Evolutionary conservation across 1,139 yeast genomes (phyloP), one percentile per base, ranked within the genome.

Genomic region (Hansenula sp.): DNA sequence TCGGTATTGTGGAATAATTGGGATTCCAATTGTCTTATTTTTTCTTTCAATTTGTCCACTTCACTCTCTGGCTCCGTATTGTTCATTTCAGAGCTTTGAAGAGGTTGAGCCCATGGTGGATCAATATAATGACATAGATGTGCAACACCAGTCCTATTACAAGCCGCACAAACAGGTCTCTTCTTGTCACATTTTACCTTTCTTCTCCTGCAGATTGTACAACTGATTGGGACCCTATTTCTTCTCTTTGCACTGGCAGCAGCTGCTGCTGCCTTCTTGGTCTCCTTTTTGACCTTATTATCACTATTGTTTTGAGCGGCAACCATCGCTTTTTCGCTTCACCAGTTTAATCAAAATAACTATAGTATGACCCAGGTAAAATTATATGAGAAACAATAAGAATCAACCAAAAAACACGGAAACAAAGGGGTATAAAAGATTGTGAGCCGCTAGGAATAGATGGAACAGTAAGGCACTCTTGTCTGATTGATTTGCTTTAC

Each of bases 81-180:
- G 29, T 19, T 17, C 6, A 50, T 42, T 40, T 54, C 58, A 9
- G 61, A 55, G 35, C 48, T 63, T 57, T 53, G 62, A 55, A 55
- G 42, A 12, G 63, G 60, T 33, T 59, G 60, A 4, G 80, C 79
- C 81, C 81, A 76, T n/a, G 70, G 63, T 34, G 79, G 80, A 45
- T 75, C 79, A 56, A 83, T 79, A 58, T 81, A 85, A 49, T 71
- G 79, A 52, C 94, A 85, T 32, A 84, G 65, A 61, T 84, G 90
- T 25, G 85, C 84, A 21, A 84, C 84, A 15, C 88, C 85, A 44
- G 84, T 83, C 63, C 79, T 79, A 42, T 76, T 73, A 67, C 94
- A 85, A 41, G 83, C 76, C 6, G 85, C 79, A 65, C 94, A 85
- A 33, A 81, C 79, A 2, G 94, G 94, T 54, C 75, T 72, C 35